Evolutionary conservation across 371 early-diverging fungal species (phyloP).

Genomic region (Mucor saturninus): DNA sequence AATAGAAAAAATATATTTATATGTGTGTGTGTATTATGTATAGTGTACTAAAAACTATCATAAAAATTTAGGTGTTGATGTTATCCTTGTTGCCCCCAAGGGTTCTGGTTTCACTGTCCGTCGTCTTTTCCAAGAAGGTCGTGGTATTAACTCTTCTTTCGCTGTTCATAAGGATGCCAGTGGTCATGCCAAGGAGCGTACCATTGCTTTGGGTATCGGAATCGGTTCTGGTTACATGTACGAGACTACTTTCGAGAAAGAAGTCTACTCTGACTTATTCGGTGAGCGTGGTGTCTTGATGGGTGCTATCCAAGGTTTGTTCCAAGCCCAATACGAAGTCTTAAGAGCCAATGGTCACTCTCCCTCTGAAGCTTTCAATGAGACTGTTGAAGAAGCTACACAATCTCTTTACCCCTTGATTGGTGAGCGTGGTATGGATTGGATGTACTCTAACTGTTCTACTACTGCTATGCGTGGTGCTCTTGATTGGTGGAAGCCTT

Average conservation of each 20-base stretch:
- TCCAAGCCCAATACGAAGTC: slow-evolving; percentile 97
- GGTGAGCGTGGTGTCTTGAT: slow-evolving; percentile 98
- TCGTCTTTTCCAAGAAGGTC: slow-evolving; percentile 94
- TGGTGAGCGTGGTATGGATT: slow-evolving; percentile 97
- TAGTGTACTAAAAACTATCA: not conserved
- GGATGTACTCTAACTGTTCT: slow-evolving; percentile 96
- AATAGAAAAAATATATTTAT: too few relatives aligned
- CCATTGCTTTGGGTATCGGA: slow-evolving; percentile 92
- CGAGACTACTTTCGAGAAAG: slow-evolving; percentile 96
- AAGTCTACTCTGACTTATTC: slow-evolving; percentile 95
- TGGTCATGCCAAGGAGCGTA: slow-evolving; percentile 92
- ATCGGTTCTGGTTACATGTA: slow-evolving; percentile 97
- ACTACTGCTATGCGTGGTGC: slow-evolving; percentile 97
- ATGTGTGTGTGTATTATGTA: too few relatives aligned
- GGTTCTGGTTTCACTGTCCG: slow-evolving; percentile 96
- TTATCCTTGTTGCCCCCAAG: slow-evolving; percentile 96
- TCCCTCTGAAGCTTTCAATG: slow-evolving; percentile 98
- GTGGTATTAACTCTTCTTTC: slow-evolving; percentile 97
- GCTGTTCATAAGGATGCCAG: slow-evolving; percentile 95
- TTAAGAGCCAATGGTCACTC: slow-evolving; percentile 93
- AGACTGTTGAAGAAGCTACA: slow-evolving; percentile 99
- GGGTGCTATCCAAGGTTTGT: slow-evolving; percentile 97
- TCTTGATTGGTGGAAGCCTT: slow-evolving; percentile 95
- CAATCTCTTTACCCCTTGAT: slow-evolving; percentile 97
- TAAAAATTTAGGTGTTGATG: slow-evolving; percentile 73